Evolutionary conservation across 495 filamentous ascomycete species (phyloP).

Genomic region (Lasiosphaeria ovina): DNA sequence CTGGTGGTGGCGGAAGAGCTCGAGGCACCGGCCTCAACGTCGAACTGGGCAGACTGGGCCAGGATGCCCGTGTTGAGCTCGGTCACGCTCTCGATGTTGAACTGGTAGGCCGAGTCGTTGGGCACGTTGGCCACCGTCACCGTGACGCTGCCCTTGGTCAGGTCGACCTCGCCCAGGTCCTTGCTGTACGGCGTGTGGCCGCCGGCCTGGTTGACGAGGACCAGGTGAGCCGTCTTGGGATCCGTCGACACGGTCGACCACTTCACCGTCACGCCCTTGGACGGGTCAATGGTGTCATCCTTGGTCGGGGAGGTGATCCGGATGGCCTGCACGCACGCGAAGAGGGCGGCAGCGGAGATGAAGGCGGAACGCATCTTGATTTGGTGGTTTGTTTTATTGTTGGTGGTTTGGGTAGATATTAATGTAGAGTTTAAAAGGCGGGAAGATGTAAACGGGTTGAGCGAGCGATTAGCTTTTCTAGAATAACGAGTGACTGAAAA

Average conservation of each 20-base stretch:
- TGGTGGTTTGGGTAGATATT: conserved; percentile 1
- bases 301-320: conserved; percentile 28
- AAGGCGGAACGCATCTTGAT: conserved; percentile 26
- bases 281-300: conserved; percentile 21
- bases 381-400: conserved; percentile 11
- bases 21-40: conserved; percentile 15
- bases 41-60: conserved; percentile 33
- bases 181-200: conserved; percentile 29
- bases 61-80: conserved; percentile 28
- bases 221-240: conserved; percentile 25
- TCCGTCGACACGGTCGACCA: conserved; percentile 30
- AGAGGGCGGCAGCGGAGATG: conserved; percentile 17
- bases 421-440: neutral
- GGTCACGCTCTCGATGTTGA: conserved; percentile 31
- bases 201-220: conserved; percentile 34
- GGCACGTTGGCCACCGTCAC: conserved; percentile 19
- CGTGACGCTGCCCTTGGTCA: conserved; percentile 20
- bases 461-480: conserved; percentile 6
- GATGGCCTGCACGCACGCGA: conserved; percentile 24
- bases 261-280: conserved; percentile 24
- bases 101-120: conserved; percentile 26
- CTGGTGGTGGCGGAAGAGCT: conserved; percentile 3
- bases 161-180: conserved; percentile 31
- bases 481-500: conserved; percentile 6
- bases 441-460: neutral